These are phyloP conservation scores for Penicillium fuscoglaucum DNA, from an alignment of 2,329 filamentous ascomycete species.

Conservation along the genomic window DNA sequence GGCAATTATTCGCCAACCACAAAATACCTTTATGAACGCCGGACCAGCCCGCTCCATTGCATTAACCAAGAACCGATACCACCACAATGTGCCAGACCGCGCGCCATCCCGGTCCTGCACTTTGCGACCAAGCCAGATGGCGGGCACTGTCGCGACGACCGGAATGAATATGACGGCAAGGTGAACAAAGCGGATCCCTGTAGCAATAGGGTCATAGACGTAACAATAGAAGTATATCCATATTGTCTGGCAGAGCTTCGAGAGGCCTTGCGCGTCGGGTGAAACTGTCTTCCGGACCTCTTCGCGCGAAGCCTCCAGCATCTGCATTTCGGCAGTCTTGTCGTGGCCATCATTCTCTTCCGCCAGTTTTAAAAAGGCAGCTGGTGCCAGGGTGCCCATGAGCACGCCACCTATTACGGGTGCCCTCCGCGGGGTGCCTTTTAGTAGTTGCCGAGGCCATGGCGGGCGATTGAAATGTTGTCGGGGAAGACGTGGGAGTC, in stretches of 20 bases:
- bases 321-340: constrained; percentile 77
- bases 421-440: constrained; percentile 22
- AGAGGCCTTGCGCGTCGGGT: constrained; percentile 61
- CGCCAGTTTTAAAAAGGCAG: constrained; percentile 60
- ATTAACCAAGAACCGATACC: constrained; percentile 84
- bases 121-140: constrained; percentile 73
- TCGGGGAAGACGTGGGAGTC: constrained; percentile 35
- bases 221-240: constrained; percentile 66
- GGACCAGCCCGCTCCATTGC: constrained; percentile 92
- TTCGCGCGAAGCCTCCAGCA: constrained; percentile 77
- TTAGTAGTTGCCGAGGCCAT: constrained; percentile 27
- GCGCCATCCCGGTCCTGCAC: constrained; percentile 68
- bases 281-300: constrained; percentile 72
- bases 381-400: constrained; percentile 54
- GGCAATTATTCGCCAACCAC: not conserved
- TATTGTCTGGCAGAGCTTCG: constrained; percentile 58
- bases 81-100: constrained; percentile 81
- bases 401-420: constrained; percentile 35
- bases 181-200: constrained; percentile 83
- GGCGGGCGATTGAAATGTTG: constrained; percentile 26
- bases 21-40: constrained; percentile 86
- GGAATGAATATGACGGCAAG: constrained; percentile 87
- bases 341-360: constrained; percentile 51
- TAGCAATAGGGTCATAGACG: constrained; percentile 74
- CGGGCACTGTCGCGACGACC: constrained; percentile 76